Percentiles rank a stretch among this genome's conserved stretches.
phyloP scores from a whole-genome alignment of 2,329 filamentous ascomycete species.

The Hymenoscyphus fraxineus region DNA sequence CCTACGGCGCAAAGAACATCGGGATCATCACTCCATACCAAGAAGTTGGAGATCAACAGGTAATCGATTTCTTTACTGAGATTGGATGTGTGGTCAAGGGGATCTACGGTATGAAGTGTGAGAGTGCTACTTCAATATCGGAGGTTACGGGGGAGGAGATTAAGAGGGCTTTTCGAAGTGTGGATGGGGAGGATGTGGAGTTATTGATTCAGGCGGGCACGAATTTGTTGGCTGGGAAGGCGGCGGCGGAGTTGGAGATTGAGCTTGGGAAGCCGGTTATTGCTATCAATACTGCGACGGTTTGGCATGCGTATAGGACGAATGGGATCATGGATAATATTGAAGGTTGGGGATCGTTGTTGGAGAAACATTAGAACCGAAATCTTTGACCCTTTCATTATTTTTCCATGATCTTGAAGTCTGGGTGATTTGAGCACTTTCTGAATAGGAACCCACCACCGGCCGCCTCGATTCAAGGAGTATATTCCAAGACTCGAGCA shows the following conservation, averaged over 20 bases:
- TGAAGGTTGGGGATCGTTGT: conserved; percentile 19
- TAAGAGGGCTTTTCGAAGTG: conserved; percentile 29
- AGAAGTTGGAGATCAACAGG: conserved; percentile 34
- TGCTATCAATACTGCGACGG: conserved; percentile 35
- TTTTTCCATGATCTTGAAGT: too few species aligned
- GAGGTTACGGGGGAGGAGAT: conserved; percentile 35
- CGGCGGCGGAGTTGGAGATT: conserved; percentile 32
- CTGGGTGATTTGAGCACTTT: not conserved
- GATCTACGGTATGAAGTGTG: conserved; percentile 34
- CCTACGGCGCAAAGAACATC: conserved; percentile 31
- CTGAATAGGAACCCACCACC: too few species aligned
- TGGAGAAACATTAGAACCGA: conserved; percentile 17
- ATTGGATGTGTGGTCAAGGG: conserved; percentile 31
- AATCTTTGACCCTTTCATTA: not conserved
- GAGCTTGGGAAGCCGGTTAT: conserved; percentile 32
- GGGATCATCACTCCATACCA: conserved; percentile 36
- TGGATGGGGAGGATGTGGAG: conserved; percentile 29
- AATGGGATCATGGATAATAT: conserved; percentile 32
- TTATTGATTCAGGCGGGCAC: conserved; percentile 35
- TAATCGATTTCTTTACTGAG: conserved; percentile 34
- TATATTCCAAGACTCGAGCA: too few species aligned
- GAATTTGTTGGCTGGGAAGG: conserved; percentile 33
- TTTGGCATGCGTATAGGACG: conserved; percentile 33
- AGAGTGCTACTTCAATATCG: conserved; percentile 27
- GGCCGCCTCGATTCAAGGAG: too few species aligned